Evolutionary conservation across 768 basidiomycete species (phyloP), one percentile per base, ranked within the genome.

Genomic region (Lactarius tabidus): DNA sequence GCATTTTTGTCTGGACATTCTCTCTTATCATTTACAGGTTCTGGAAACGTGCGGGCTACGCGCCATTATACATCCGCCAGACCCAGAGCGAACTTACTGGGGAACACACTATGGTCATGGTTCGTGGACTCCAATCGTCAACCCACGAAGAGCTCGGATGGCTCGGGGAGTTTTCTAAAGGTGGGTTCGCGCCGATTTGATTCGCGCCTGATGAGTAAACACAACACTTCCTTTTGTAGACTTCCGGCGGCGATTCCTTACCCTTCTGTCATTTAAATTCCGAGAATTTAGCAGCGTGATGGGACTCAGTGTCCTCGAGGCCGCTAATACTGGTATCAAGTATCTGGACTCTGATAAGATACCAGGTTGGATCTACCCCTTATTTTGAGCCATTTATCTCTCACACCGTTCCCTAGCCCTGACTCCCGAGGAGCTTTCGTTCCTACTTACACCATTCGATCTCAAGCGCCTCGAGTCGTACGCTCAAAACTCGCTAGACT

Each of bases 81-180:
- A 96, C 94, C 6, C 81, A 88, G 64, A 97, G 93, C 74, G 95
- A 97, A 71, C 81, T 98, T 58, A 99, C 97, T 0, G 97, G 97
- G 43, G 97, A 99, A 76, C 90, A 97, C 73, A 91, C 93, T 0
- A 95, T 94, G 72, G 89, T 98, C 39, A 98, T 99, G 97, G 84
- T 96, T 1, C 84, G 92, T 36, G 89, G 91, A 0, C 77, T 98
- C 74, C 89, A 85, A 73, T 90, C 82, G 73, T 87, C 82, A 41
- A 75, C 75, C 18, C 85, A 82, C 48, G 74, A 77, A 35, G 88
- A 89, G 65, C 75, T 91, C 43, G 86, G 86, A 57, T 98, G 96
- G 95, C 72, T 99, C 41, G 80, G 83, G 23, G 95, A 94, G 72
- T 98, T 99, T 75, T 84, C 93, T 20, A 87, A 87, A 77, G 91